phyloP scores from a whole-genome alignment of 345 rosid species.

The Microcos paniculata region DNA sequence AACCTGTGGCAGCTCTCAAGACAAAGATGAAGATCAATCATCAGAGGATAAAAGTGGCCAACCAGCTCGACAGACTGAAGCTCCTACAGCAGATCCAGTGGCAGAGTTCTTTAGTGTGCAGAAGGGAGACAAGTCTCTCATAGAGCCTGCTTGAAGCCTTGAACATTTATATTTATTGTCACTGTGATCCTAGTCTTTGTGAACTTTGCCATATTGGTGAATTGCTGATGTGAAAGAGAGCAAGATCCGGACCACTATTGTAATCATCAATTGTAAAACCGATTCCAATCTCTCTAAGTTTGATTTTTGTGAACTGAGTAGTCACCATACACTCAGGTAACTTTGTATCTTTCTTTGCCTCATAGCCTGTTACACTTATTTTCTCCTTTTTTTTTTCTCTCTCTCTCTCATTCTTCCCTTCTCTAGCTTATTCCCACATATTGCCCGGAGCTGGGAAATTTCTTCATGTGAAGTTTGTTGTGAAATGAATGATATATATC shows the following conservation, averaged over 20 bases:
- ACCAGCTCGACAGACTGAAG: constrained; percentile 16
- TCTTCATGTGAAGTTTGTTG: background rate
- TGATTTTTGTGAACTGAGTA: background rate
- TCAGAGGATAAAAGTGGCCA: constrained; percentile 1
- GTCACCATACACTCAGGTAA: constrained; percentile 5
- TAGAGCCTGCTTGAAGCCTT: background rate
- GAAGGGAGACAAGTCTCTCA: background rate
- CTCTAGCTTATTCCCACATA: background rate
- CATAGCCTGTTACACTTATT: background rate
- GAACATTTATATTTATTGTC: background rate
- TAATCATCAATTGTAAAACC: background rate
- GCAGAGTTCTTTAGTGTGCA: background rate
- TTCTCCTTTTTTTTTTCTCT: background rate
- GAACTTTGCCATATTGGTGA: background rate
- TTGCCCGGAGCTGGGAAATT: background rate
- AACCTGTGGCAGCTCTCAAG: background rate
- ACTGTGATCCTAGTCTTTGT: background rate
- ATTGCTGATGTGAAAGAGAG: background rate
- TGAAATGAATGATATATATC: background rate
- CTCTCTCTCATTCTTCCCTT: constrained; percentile 6
- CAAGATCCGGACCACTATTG: background rate
- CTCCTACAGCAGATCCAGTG: constrained; percentile 21
- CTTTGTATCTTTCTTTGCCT: background rate
- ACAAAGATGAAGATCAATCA: constrained; percentile 32
- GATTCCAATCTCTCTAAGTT: constrained; percentile 12